These are phyloP conservation scores for Fusarium camptoceras DNA, from an alignment of 2,329 filamentous ascomycete genomes.

Conservation along the genomic window DNA sequence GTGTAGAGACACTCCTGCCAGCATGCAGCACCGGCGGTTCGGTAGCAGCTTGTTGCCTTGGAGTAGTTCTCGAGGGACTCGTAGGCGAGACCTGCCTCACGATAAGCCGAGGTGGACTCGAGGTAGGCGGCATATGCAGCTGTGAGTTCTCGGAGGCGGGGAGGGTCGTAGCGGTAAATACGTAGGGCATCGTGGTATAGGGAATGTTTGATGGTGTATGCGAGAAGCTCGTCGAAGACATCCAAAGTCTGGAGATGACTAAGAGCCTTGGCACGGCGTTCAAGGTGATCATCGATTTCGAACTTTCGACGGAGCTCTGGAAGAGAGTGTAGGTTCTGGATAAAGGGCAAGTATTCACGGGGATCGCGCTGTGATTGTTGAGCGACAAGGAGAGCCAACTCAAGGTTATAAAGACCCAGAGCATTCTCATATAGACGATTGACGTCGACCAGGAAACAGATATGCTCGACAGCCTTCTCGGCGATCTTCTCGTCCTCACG, in stretches of 20 bases:
- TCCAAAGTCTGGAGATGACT: constrained; percentile 78
- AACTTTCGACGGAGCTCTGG: constrained; percentile 78
- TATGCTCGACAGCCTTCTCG: constrained; percentile 93
- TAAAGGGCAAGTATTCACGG: constrained; percentile 92
- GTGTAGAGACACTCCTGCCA: constrained; percentile 93
- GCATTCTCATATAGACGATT: constrained; percentile 92
- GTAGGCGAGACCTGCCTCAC: constrained; percentile 90
- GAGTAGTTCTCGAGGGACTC: constrained; percentile 83
- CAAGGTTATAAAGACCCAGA: constrained; percentile 89
- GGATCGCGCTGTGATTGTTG: constrained; percentile 97
- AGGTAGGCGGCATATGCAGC: constrained; percentile 83
- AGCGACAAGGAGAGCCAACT: constrained; percentile 88
- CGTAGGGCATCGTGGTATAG: constrained; percentile 83
- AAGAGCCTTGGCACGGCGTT: constrained; percentile 81
- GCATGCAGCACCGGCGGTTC: constrained; percentile 77
- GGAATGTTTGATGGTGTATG: constrained; percentile 81
- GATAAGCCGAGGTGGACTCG: constrained; percentile 78
- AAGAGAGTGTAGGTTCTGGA: constrained; percentile 85
- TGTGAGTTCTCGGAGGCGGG: constrained; percentile 75
- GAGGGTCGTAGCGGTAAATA: constrained; percentile 84
- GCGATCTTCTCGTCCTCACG: constrained; percentile 76
- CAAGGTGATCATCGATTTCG: constrained; percentile 89
- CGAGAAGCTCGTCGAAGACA: constrained; percentile 80
- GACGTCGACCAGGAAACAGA: constrained; percentile 95
- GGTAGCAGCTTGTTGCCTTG: constrained; percentile 84